Percentiles rank a stretch among this genome's conserved stretches.
These are phyloP conservation scores for Raphanus hybrid DNA, from an alignment of 441 rosid genomes.

Conservation along the genomic window DNA sequence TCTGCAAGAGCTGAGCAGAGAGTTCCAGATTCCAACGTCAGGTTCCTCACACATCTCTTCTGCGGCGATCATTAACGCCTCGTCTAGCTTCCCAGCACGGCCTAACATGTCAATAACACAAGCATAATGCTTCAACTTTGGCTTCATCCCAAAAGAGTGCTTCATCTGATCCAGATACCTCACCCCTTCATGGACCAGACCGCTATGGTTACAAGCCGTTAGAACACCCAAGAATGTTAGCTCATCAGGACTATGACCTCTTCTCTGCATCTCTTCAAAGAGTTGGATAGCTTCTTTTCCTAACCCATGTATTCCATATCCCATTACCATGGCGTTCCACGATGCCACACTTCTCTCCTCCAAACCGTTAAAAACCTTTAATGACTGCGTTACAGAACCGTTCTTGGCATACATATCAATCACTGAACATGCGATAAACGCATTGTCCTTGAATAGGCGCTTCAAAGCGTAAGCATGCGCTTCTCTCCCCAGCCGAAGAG, in stretches of 20 bases:
- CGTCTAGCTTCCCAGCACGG: constrained; percentile 50
- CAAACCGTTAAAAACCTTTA: constrained; percentile 40
- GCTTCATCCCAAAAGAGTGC: constrained; percentile 37
- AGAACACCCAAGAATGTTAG: constrained; percentile 56
- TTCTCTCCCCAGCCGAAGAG: constrained; percentile 55
- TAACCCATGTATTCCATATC: constrained; percentile 54
- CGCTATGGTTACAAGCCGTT: constrained; percentile 57
- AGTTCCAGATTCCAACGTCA: constrained; percentile 48
- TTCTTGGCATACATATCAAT: constrained; percentile 60
- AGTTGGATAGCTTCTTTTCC: constrained; percentile 49
- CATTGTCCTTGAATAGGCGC: constrained; percentile 39
- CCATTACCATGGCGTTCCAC: constrained; percentile 57
- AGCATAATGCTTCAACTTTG: constrained; percentile 54
- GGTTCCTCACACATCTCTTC: constrained; percentile 50
- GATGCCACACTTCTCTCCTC: constrained; percentile 43
- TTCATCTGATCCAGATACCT: constrained; percentile 50
- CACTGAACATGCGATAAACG: constrained; percentile 48
- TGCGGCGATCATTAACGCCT: constrained; percentile 46
- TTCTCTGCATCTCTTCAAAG: constrained; percentile 53
- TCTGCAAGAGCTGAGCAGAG: constrained; percentile 56
- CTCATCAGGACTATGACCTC: constrained; percentile 47
- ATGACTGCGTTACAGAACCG: constrained; percentile 47
- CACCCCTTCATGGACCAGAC: constrained; percentile 51
- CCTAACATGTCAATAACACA: constrained; percentile 64
- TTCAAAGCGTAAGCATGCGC: constrained; percentile 59